Evolutionary conservation across 1,284 basidiomycete genomes (phyloP).

Genomic region (Rhodotorula sp.): DNA sequence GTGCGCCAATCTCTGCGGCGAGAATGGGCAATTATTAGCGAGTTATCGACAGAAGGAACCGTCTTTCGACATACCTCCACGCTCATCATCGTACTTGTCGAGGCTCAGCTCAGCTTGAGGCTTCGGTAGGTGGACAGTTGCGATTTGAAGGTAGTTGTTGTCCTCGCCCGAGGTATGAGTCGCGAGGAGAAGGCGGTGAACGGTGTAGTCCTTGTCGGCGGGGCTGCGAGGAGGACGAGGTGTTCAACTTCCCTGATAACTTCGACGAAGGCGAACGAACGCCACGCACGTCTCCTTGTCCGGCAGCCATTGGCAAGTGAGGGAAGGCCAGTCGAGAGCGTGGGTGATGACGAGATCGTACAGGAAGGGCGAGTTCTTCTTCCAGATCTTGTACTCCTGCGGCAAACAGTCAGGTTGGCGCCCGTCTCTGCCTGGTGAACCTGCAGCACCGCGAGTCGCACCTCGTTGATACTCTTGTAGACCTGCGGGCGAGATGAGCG

Average conservation of each 20-base stretch:
- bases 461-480: conserved; percentile 49
- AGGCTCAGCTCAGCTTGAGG: conserved; percentile 62
- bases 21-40: no score
- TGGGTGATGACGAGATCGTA: conserved; percentile 98
- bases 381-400: conserved; percentile 64
- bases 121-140: conserved; percentile 87
- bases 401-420: no score
- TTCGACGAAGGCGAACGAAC: neutral
- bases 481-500: conserved; percentile 12
- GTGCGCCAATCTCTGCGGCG: conserved; percentile 71
- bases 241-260: neutral
- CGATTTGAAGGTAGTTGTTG: conserved; percentile 95
- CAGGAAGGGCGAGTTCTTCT: conserved; percentile 69
- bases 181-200: conserved; percentile 89
- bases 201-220: conserved; percentile 83
- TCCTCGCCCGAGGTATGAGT: conserved; percentile 96
- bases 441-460: neutral
- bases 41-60: no score
- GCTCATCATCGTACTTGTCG: conserved; percentile 86
- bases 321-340: conserved; percentile 94
- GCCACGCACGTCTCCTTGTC: conserved; percentile 77
- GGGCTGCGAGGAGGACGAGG: conserved; percentile 56
- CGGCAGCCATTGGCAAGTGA: conserved; percentile 99
- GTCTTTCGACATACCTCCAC: conserved; percentile 57
- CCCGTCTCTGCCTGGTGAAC: neutral